These are phyloP conservation scores for Penicillium griseofulvum DNA, from an alignment of 2,329 filamentous ascomycete genomes.

Conservation along the genomic window DNA sequence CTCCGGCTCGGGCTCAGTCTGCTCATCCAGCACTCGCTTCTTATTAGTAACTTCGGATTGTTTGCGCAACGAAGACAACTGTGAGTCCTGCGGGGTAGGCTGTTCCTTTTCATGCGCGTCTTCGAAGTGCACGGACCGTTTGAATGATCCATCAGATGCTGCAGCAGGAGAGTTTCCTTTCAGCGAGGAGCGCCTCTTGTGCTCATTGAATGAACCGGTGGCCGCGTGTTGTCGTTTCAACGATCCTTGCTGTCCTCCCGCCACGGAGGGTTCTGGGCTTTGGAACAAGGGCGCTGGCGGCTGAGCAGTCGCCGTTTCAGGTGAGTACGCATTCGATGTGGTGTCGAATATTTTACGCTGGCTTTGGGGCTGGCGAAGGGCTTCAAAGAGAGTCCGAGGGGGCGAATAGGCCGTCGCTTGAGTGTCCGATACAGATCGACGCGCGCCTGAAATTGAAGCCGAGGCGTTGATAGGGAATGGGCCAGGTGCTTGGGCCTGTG, in stretches of 20 bases:
- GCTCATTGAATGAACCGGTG: background rate
- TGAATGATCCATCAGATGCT: background rate
- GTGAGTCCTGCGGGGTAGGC: background rate
- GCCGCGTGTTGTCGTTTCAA: background rate
- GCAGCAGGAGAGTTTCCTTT: background rate
- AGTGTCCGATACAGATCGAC: background rate
- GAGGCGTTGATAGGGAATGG: background rate
- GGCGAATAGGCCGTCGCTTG: background rate
- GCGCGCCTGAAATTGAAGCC: background rate
- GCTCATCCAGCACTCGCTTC: slow-evolving; percentile 25
- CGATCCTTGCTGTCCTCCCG: background rate
- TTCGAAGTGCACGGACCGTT: slow-evolving; percentile 7
- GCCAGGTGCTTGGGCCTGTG: background rate
- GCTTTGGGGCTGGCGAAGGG: slow-evolving; percentile 2
- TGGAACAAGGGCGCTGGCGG: slow-evolving; percentile 10
- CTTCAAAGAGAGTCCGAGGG: slow-evolving; percentile 4
- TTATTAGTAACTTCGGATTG: slow-evolving; percentile 18
- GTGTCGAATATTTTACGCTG: slow-evolving; percentile 7
- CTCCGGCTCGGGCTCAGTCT: slow-evolving; percentile 10
- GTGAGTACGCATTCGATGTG: background rate
- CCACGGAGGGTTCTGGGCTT: background rate
- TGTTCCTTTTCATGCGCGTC: background rate
- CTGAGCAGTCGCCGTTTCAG: background rate
- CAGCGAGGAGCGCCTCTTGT: slow-evolving; percentile 6
- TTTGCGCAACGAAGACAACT: background rate